Base-by-base conservation (phyloP, 129 eudicot species). In the Chrysanthemum seticuspe region DNA sequence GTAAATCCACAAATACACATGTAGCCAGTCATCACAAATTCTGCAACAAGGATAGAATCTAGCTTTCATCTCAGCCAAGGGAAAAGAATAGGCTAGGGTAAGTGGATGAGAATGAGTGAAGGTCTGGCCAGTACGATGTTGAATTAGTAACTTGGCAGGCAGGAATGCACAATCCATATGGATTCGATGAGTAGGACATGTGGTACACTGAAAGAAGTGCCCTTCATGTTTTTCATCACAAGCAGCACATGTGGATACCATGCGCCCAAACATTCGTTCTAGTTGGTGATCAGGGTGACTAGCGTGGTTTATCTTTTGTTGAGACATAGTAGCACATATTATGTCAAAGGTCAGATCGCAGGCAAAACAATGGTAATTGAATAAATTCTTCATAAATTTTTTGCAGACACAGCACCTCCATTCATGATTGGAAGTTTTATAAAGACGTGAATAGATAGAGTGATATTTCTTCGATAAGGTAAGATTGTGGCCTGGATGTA, bases 1-100 rank as follows among this genome's bases (percentile, higher is more conserved):
- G 72, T 67, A 67, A 67, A 67, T 50, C 72, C 72, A 67, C 6
- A 67, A 19, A 21, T n/a, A n/a, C n/a, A n/a, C n/a, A n/a, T n/a
- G n/a, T n/a, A n/a, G n/a, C n/a, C n/a, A n/a, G n/a, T n/a, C n/a
- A n/a, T n/a, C 19, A 67, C 72, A 67, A 1, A 49, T 12, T 21
- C 44, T 67, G 21, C 72, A 67, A 1, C 0, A 0, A 1, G 72
- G 58, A 67, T 1, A 0, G 21, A 11, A 67, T 67, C 50, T 67
- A 6, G 45, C 44, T 1, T 13, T 2, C n/a, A n/a, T 1, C 0
- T 49, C 72, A 1, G 2, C 6, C 21, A 10, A 6, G 0, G 59
- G 8, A 21, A 67, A 51, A 14, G 73, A 5, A 44, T 57, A 25
- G 45, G 45, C 9, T 0, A 40, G 45, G 45, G 10, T 40, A 40